Percentiles rank a stretch among this genome's conserved stretches.
phyloP scores from a whole-genome alignment of 176 grass and related monocot genomes.

The Dactylis glomerata region DNA sequence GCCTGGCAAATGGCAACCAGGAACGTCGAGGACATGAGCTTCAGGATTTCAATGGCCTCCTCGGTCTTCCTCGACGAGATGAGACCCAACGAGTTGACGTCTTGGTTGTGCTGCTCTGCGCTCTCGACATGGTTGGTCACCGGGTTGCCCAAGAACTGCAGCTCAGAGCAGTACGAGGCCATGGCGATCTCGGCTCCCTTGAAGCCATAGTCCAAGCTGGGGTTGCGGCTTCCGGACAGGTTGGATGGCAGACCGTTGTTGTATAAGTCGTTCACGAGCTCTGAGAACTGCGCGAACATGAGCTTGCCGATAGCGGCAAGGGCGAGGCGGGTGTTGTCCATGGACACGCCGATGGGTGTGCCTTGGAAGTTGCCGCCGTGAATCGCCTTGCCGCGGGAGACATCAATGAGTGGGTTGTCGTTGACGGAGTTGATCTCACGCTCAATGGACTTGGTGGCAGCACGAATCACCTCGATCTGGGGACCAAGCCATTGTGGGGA shows the following conservation, averaged over 20 bases:
- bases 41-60: not conserved
- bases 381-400: conserved; percentile 67
- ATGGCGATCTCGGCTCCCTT: conserved; percentile 96
- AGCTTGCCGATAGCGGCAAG: conserved; percentile 88
- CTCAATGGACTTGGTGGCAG: conserved; percentile 83
- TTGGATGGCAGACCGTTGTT: conserved; percentile 83
- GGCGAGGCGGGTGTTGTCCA: conserved; percentile 87
- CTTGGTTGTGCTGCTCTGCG: not conserved
- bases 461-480: not conserved
- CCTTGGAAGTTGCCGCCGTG: conserved; percentile 97
- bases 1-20: not conserved
- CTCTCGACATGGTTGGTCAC: conserved; percentile 1
- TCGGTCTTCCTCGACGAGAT: not conserved
- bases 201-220: conserved; percentile 87
- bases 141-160: conserved; percentile 60
- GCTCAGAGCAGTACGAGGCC: conserved; percentile 87
- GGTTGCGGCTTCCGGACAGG: conserved; percentile 72
- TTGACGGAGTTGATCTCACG: conserved; percentile 98
- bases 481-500: not conserved
- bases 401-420: conserved; percentile 88
- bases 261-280: conserved; percentile 89
- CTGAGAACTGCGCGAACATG: conserved; percentile 91
- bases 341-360: conserved; percentile 86
- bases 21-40: conserved; percentile 1
- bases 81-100: not conserved